Percentiles rank a stretch among this genome's conserved stretches.
Evolutionary conservation across 306 rosid genomes (phyloP).

Genomic region (Medicago lupulina): DNA sequence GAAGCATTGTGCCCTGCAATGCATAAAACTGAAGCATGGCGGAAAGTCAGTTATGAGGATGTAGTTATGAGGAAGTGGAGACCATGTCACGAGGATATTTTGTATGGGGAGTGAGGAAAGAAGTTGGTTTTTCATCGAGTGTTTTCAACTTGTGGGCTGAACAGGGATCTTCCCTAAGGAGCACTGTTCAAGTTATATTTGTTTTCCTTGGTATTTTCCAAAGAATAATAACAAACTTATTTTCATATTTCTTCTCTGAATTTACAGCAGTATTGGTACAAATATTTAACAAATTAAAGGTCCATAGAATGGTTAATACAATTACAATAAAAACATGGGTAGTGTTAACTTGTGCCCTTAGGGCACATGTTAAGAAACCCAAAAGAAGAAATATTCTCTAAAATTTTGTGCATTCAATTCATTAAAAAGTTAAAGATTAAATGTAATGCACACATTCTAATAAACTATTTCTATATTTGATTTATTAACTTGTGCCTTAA

Average conservation of each 20-base stretch:
- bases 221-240: not conserved
- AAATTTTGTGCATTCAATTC: too few relatives aligned
- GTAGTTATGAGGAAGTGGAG: not conserved
- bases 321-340: not conserved
- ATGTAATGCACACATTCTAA: too few relatives aligned
- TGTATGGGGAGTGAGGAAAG: not conserved
- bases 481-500: too few relatives aligned
- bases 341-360: too few relatives aligned
- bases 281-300: constrained; percentile 4
- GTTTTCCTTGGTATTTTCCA: constrained; percentile 4
- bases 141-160: not conserved
- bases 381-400: too few relatives aligned
- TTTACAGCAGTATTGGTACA: constrained; percentile 12
- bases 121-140: not conserved
- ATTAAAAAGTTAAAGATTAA: too few relatives aligned
- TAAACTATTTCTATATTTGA: too few relatives aligned
- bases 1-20: constrained; percentile 11
- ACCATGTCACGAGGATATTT: not conserved
- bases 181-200: constrained; percentile 6
- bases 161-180: constrained; percentile 1
- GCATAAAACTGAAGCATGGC: constrained; percentile 18
- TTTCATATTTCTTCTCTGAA: constrained; percentile 3
- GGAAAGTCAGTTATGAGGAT: not conserved
- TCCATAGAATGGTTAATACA: not conserved
- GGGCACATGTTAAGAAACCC: too few relatives aligned